Evolutionary conservation across 108 stramenopile species (phyloP).

Genomic region (Nitzschia sp.): DNA sequence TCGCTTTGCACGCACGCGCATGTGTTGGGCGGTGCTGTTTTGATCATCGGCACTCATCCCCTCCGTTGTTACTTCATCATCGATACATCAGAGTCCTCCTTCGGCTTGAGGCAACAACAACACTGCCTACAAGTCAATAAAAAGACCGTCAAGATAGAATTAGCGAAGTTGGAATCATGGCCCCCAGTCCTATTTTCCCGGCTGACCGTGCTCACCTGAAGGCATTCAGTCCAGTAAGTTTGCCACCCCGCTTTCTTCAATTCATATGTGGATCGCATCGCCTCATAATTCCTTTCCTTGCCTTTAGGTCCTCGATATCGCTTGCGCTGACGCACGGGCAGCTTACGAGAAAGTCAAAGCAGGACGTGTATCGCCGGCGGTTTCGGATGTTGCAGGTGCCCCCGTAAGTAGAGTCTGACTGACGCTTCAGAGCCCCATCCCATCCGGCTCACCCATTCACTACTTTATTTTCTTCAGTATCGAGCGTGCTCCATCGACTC

Average conservation of each 20-base stretch:
- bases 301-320: slow-evolving; percentile 34
- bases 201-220: slow-evolving; percentile 39
- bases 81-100: no score
- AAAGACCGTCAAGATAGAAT: no score
- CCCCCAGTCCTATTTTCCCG: slow-evolving; percentile 42
- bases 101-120: no score
- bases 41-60: no score
- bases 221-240: slow-evolving; percentile 41
- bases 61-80: no score
- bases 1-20: no score
- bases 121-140: no score
- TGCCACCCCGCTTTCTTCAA: neutral
- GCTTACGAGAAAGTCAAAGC: slow-evolving; percentile 36
- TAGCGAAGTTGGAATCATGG: no score
- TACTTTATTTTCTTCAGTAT: slow-evolving; percentile 18
- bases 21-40: no score
- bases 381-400: slow-evolving; percentile 37
- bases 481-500: slow-evolving; percentile 34
- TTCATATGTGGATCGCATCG: neutral
- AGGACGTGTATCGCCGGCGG: slow-evolving; percentile 19
- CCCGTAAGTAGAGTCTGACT: slow-evolving; percentile 25
- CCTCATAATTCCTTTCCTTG: neutral
- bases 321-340: slow-evolving; percentile 32
- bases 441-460: neutral
- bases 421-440: neutral